Evolutionary conservation across 805 yeast genomes (phyloP), one percentile per base, ranked within the genome.

Genomic region (Brettanomyces nanus): DNA sequence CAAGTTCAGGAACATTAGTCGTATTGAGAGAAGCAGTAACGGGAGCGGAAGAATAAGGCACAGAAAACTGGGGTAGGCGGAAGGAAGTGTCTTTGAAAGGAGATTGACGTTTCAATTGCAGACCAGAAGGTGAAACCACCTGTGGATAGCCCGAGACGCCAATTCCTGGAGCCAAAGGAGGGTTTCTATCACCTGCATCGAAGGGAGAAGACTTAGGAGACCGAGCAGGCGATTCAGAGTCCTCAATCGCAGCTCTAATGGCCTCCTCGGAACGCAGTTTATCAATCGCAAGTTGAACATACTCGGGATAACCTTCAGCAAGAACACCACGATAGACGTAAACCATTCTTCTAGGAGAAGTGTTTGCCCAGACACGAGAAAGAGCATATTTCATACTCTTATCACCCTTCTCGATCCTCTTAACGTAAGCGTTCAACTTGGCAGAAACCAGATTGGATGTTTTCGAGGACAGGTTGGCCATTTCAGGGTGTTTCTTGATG

Each of bases 351-450:
- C 84, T 80, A 36, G 95, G 95, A 2, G 86, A 77, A 14, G 90
- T 86, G 57, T 83, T 90, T 3, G 94, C 90, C 95, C 95, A 84
- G 58, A 84, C 92, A 61, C 95, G 73, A 1, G 86, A 78, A 31
- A 84, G 62, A 15, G 90, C 85, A 57, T 84, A 84, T 40, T 72
- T 71, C 50, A 84, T 66, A 31, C 75, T 70, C 44, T 76, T 68
- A 55, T 84, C 94, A 46, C 92, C 92, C 53, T 83, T 83, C 54
- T 84, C 94, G 22, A 84, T 29, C 15, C 89, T 73, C 55, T 84
- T 84, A 33, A 84, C 92, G 53, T 84, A 84, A 15, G 92, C 92
- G 55, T 84, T 84, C 48, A 84, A 64, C 55, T 84, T 84, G 15
- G 95, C 95, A 47, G 84, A 74, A 2, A 84, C 89, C 47, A 84